Conservation (phyloP, 75 land plant species). For the Cunninghamia lanceolata region DNA sequence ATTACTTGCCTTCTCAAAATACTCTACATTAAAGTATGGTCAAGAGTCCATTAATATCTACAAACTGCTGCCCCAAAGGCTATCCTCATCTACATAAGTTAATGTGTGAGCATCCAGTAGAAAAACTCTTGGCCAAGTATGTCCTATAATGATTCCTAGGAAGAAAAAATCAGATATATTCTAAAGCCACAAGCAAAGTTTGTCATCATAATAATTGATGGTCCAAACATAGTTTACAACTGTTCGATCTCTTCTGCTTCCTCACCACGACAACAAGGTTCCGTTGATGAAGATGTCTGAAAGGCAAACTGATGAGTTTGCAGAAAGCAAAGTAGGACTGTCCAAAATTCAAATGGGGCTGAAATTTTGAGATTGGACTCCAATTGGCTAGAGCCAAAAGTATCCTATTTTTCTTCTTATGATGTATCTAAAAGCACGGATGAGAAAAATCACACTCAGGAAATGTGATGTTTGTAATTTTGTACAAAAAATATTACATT, state of each 20-base stretch:
- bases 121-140: neutral
- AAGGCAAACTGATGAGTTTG: neutral
- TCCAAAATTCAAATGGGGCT: neutral
- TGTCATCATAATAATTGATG: neutral
- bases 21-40: neutral
- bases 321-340: neutral
- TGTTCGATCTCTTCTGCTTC: neutral
- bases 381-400: neutral
- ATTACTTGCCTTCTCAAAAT: neutral
- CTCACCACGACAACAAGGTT: neutral
- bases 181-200: neutral
- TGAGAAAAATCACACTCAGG: neutral
- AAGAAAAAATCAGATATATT: neutral
- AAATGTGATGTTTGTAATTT: neutral
- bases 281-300: neutral
- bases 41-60: neutral
- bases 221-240: neutral
- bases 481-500: neutral
- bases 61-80: neutral
- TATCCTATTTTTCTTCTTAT: neutral
- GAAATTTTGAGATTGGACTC: neutral
- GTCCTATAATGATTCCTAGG: neutral
- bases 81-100: neutral
- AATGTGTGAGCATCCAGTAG: neutral
- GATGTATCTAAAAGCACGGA: neutral